Conservation (phyloP, 257 asterid genomes). For the Solanum virginianum region DNA sequence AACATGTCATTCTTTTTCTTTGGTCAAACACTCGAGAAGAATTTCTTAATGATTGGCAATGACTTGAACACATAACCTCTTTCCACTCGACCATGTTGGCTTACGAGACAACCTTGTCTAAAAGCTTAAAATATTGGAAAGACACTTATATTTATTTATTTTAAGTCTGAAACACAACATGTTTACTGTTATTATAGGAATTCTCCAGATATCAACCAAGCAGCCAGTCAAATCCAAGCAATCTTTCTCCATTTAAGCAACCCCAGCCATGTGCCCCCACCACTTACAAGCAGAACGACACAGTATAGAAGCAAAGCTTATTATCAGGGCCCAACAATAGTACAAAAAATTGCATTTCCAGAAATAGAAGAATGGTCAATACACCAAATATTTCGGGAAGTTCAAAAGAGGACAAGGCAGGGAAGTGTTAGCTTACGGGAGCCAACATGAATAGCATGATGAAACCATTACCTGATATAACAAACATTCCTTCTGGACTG, state of each 20-base stretch:
- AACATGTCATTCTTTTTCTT: not conserved
- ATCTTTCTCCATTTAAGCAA: not conserved
- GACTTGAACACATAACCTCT: not conserved
- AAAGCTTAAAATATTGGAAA: not conserved
- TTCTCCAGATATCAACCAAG: not conserved
- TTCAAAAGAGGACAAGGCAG: not conserved
- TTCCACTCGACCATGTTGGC: not conserved
- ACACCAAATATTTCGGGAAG: not conserved
- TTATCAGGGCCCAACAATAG: not conserved
- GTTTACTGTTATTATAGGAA: not conserved
- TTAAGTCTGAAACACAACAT: not conserved
- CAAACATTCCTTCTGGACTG: constrained; percentile 93
- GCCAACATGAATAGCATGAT: not conserved
- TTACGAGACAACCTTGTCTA: not conserved
- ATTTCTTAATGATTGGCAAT: not conserved
- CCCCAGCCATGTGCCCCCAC: not conserved
- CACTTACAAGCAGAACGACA: not conserved
- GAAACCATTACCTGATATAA: constrained; percentile 61
- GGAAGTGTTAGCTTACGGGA: not conserved
- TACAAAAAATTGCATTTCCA: not conserved
- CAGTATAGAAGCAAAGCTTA: not conserved
- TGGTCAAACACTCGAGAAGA: not conserved
- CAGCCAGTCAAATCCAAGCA: not conserved
- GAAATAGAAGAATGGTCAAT: not conserved
- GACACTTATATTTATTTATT: not conserved